These are phyloP conservation scores for Chaetoscypha palmicola DNA, from an alignment of 2,329 filamentous ascomycete genomes.

Conservation along the genomic window DNA sequence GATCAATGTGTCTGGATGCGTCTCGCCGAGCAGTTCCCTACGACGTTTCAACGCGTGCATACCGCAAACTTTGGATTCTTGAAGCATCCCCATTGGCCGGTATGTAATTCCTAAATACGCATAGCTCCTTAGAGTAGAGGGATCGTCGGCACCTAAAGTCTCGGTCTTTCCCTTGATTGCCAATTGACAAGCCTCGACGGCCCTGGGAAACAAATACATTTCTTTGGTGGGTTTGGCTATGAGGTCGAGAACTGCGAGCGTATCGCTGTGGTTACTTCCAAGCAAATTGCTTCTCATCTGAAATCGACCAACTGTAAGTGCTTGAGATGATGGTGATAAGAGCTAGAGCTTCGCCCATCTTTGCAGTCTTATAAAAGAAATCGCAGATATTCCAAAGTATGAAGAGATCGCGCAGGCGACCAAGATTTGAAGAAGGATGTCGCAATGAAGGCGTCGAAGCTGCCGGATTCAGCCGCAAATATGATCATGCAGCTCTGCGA, in stretches of 20 bases:
- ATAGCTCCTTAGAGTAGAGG: neutral
- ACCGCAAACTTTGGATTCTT: neutral
- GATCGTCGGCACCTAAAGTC: neutral
- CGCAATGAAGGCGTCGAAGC: no score
- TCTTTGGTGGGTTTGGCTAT: constrained; percentile 4
- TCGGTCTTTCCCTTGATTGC: neutral
- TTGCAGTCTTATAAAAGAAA: no score
- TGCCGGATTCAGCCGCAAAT: no score
- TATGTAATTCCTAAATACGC: neutral
- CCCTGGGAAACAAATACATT: constrained; percentile 3
- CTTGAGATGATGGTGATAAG: constrained; percentile 2
- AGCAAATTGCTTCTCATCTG: neutral
- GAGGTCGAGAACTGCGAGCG: constrained; percentile 1
- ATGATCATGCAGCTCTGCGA: no score
- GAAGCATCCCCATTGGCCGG: neutral
- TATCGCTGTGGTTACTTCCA: constrained; percentile 1
- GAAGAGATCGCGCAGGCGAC: no score
- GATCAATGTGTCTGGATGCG: neutral
- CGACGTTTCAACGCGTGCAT: neutral
- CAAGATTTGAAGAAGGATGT: no score
- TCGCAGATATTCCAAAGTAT: no score
- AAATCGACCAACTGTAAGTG: constrained; percentile 1
- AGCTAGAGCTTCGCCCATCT: neutral
- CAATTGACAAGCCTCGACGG: neutral
- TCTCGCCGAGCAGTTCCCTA: neutral